Base-by-base conservation (phyloP, 2,329 filamentous ascomycete species). In the Fusarium avenaceum region DNA sequence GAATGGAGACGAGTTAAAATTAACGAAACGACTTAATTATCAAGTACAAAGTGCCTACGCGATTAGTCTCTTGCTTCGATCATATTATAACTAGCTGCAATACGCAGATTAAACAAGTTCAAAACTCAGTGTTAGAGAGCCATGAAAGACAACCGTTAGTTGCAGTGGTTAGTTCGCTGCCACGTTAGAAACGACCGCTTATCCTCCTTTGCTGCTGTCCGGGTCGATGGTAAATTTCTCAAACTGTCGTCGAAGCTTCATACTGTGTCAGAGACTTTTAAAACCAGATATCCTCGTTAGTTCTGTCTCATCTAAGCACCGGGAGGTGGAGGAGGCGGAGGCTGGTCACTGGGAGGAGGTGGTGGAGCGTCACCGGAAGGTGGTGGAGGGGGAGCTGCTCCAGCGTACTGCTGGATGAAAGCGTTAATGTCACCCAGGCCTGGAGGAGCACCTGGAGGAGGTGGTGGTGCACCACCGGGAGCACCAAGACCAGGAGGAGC, bases 401-500 rank as follows among this genome's bases (percentile, higher is more conserved):
- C 81, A 39, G 86, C 83, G 65, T 88, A 92, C 73, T 90, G 89
- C 77, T 91, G 88, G 73, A 91, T 89, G 60, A 92, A 82, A 46
- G 88, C 86, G 75, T 86, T 89, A 63, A 90, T 81, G 40, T 87
- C 87, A 63, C 86, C 85, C 24, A 87, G 81, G 63, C 81, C 85
- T 72, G 87, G 85, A 45, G 86, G 85, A 59, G 83, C 85, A 62
- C 66, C 66, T 9, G 66, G 51, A 35, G 82, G 81, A 44, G 67
- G 57, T 2, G 82, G 81, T 38, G 89, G 81, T 52, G 83, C 84
- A 67, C 81, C 81, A 56, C 80, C 80, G 60, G 82, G 82, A 66
- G 79, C 80, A 44, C 74, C 78, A 67, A 81, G 79, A 17, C 83
- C 83, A 44, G 79, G 78, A 63, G 78, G 79, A 20, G 79, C 75